These are phyloP conservation scores for Arthroderma sp. DNA, from an alignment of 2,329 filamentous ascomycete species.

Conservation along the genomic window DNA sequence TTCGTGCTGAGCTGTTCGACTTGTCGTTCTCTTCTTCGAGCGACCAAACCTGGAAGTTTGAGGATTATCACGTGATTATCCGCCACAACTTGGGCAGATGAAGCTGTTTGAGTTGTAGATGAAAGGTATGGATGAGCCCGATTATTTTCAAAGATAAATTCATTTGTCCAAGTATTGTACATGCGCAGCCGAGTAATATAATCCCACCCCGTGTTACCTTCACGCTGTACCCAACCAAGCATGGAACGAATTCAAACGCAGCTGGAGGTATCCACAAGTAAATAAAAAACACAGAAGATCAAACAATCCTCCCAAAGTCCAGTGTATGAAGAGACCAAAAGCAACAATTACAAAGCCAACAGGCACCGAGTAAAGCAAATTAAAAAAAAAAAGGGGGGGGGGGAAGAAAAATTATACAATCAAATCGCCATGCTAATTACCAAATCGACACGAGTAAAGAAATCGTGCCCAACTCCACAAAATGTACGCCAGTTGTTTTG, in stretches of 20 bases:
- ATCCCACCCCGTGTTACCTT: not conserved
- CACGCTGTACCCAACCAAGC: not conserved
- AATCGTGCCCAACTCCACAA: not conserved
- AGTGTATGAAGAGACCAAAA: slow-evolving; percentile 4
- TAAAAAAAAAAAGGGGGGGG: not conserved
- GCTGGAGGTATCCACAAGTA: not conserved
- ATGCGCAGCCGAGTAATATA: not conserved
- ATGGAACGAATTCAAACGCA: not conserved
- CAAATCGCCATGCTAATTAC: slow-evolving; percentile 1
- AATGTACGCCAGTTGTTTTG: not conserved
- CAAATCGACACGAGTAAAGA: not conserved
- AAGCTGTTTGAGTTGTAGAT: not conserved
- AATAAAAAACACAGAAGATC: not conserved
- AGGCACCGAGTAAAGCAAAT: not conserved
- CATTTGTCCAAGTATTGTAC: slow-evolving; percentile 5
- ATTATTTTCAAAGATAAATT: not conserved
- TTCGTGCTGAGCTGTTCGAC: not conserved
- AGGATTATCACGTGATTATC: not conserved
- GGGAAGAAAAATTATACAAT: not conserved
- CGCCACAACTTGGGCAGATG: not conserved
- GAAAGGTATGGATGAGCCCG: not conserved
- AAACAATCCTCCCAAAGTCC: not conserved
- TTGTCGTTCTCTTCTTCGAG: not conserved
- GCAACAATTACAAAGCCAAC: not conserved
- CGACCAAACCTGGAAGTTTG: not conserved